phyloP scores from a whole-genome alignment of 768 basidiomycete species.

The Lentinula edodes region DNA sequence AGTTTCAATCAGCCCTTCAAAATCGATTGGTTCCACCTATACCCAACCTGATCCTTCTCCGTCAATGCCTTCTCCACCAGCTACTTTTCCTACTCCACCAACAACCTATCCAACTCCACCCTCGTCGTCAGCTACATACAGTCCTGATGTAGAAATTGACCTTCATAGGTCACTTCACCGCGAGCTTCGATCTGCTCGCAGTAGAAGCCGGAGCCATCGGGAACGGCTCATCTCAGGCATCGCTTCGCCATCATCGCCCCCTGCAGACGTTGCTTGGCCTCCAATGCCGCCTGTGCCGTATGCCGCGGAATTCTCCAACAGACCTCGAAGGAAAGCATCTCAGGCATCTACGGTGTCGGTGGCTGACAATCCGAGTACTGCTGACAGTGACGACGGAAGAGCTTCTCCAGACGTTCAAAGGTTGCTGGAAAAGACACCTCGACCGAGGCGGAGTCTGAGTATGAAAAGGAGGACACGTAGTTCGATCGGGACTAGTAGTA shows the following conservation, averaged over 20 bases:
- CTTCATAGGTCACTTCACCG: slow-evolving; percentile 2
- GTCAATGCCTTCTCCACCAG: neutral
- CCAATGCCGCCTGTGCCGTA: neutral
- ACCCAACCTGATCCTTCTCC: neutral
- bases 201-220: slow-evolving; percentile 5
- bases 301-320: neutral
- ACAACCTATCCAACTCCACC: neutral
- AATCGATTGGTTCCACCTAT: neutral
- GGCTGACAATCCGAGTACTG: neutral
- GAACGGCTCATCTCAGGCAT: neutral
- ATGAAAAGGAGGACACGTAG: neutral
- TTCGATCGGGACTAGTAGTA: neutral
- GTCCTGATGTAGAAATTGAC: neutral
- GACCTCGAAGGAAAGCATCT: neutral
- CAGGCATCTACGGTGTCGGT: neutral
- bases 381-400: neutral
- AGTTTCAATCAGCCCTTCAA: neutral
- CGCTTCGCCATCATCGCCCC: neutral
- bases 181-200: slow-evolving; percentile 4
- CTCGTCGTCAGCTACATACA: neutral
- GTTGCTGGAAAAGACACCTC: neutral
- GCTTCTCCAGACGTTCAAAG: neutral
- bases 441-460: neutral
- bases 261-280: neutral
- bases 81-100: neutral